Percentiles rank a stretch among this genome's conserved stretches.
Conservation (phyloP, 495 filamentous ascomycete genomes). For the Corynascus novoguineensis region DNA sequence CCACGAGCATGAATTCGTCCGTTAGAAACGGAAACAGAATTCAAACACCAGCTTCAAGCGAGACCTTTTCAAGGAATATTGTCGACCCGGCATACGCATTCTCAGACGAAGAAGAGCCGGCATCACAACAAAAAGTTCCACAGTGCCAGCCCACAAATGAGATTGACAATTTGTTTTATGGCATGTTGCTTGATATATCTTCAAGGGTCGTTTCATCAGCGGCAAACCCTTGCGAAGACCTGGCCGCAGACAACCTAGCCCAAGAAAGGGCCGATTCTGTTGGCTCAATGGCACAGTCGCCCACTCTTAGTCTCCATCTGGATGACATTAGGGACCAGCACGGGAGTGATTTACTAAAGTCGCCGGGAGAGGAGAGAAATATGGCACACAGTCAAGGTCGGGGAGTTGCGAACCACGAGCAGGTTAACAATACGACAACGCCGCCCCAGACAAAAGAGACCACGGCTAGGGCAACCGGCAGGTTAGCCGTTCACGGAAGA, state of each 20-base stretch:
- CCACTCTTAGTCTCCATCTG: neutral
- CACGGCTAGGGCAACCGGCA: neutral
- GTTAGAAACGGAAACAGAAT: neutral
- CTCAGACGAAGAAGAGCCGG: conserved; percentile 38
- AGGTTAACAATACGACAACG: neutral
- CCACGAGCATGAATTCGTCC: neutral
- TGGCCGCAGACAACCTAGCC: too few relatives aligned
- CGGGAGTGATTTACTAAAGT: neutral
- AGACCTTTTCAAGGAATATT: conserved; percentile 28
- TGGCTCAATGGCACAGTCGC: neutral
- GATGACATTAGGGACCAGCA: neutral
- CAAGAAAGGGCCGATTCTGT: neutral
- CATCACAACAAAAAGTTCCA: conserved; percentile 9
- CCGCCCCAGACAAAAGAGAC: neutral
- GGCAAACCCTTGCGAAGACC: neutral
- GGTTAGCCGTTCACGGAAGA: neutral
- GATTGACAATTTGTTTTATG: neutral
- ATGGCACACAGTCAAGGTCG: too few relatives aligned
- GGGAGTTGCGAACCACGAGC: neutral
- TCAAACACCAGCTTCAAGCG: neutral
- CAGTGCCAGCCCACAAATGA: neutral
- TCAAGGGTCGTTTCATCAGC: neutral
- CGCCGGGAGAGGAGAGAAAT: neutral
- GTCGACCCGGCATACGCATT: conserved; percentile 36
- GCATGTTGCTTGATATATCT: neutral